A percentile compares a stretch with the other conserved stretches of the same genome.
Evolutionary conservation across 2,329 filamentous ascomycete species (phyloP).

Genomic region (Alternaria arbusti): DNA sequence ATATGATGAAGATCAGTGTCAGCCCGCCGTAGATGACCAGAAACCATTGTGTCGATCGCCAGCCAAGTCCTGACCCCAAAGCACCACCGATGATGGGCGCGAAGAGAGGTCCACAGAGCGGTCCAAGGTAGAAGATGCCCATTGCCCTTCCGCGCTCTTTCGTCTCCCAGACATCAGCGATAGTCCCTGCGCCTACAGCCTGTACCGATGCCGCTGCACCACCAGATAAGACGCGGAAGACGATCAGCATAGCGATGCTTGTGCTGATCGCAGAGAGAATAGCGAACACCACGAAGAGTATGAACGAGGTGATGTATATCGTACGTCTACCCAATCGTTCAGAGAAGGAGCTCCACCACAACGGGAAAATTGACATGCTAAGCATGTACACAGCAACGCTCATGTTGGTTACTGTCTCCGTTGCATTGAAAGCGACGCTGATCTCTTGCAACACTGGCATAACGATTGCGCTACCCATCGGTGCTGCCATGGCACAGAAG

Average conservation of each 20-base stretch:
- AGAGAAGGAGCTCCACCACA: conserved; percentile 51
- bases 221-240: conserved; percentile 44
- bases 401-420: conserved; percentile 47
- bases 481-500: conserved; percentile 76
- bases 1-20: conserved; percentile 41
- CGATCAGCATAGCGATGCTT: conserved; percentile 48
- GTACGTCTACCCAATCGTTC: conserved; percentile 46
- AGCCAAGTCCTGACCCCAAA: conserved; percentile 40
- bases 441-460: conserved; percentile 60
- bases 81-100: conserved; percentile 50
- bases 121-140: conserved; percentile 50
- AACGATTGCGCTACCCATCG: conserved; percentile 84
- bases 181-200: conserved; percentile 47
- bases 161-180: conserved; percentile 49
- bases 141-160: conserved; percentile 48
- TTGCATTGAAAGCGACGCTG: conserved; percentile 37
- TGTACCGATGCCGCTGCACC: conserved; percentile 48
- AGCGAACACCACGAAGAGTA: conserved; percentile 41
- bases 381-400: conserved; percentile 52
- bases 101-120: conserved; percentile 47
- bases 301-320: conserved; percentile 47
- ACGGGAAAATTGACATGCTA: conserved; percentile 50
- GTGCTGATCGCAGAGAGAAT: conserved; percentile 43
- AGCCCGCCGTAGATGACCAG: conserved; percentile 46
- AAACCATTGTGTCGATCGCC: conserved; percentile 51